Percentiles rank a stretch among this genome's conserved stretches.
These are phyloP conservation scores for Aspergillus conjunctus DNA, from an alignment of 495 filamentous ascomycete genomes.

Conservation along the genomic window DNA sequence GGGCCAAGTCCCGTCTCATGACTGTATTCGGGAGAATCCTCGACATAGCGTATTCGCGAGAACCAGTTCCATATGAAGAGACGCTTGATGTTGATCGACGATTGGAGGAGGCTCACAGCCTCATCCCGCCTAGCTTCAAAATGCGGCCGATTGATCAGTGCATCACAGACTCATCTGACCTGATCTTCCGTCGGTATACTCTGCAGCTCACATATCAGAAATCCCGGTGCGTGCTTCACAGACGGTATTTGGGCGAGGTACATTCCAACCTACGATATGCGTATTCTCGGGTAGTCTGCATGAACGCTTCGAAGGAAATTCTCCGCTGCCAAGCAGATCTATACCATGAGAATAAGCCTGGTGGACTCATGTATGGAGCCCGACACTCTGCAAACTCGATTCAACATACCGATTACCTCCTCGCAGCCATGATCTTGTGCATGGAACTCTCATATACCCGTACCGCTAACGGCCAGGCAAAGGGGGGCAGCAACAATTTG, in stretches of 20 bases:
- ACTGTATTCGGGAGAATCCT: conserved; percentile 47
- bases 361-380: conserved; percentile 69
- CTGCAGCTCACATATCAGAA: conserved; percentile 84
- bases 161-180: conserved; percentile 70
- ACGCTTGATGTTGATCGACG: conserved; percentile 73
- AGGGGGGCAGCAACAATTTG: conserved; percentile 6
- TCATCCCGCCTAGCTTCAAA: conserved; percentile 69
- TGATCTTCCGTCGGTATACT: conserved; percentile 81
- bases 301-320: conserved; percentile 76
- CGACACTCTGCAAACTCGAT: conserved; percentile 78
- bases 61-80: conserved; percentile 69
- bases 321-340: conserved; percentile 76
- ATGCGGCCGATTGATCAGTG: conserved; percentile 70
- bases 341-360: conserved; percentile 70
- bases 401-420: conserved; percentile 78
- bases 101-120: conserved; percentile 66
- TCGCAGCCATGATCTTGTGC: conserved; percentile 86
- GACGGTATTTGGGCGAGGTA: conserved; percentile 74
- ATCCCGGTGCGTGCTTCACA: conserved; percentile 78
- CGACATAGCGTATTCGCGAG: conserved; percentile 45
- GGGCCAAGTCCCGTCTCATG: conserved; percentile 46
- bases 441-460: conserved; percentile 61
- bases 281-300: conserved; percentile 78
- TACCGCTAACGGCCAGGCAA: not conserved
- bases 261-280: conserved; percentile 70